Percentiles rank a stretch among this genome's conserved stretches.
Evolutionary conservation across 2,329 filamentous ascomycete species (phyloP).

Genomic region (Beauveria brongniartii): DNA sequence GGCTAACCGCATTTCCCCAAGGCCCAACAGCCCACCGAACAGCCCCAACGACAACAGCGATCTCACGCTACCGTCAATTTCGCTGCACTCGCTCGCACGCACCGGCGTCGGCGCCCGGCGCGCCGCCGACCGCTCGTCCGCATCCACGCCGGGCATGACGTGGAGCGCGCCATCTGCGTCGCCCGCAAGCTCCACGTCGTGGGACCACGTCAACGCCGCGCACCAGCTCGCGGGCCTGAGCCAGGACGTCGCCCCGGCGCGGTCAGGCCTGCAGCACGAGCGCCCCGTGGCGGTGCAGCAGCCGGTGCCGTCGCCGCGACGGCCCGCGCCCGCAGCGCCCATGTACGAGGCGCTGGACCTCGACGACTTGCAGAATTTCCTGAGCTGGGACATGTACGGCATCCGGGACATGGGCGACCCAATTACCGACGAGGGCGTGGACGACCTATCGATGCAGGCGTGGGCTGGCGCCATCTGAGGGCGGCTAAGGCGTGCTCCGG

Average conservation of each 20-base stretch:
- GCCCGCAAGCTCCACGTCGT: slow-evolving; percentile 15
- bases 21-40: slow-evolving; percentile 13
- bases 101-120: slow-evolving; percentile 13
- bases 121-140: neutral
- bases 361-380: slow-evolving; percentile 30
- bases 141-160: slow-evolving; percentile 5
- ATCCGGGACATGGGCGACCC: slow-evolving; percentile 33
- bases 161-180: slow-evolving; percentile 17
- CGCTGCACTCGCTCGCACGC: slow-evolving; percentile 17
- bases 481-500: neutral
- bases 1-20: neutral
- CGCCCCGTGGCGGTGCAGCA: slow-evolving; percentile 24
- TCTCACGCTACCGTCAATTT: slow-evolving; percentile 17
- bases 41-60: slow-evolving; percentile 16
- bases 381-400: slow-evolving; percentile 33
- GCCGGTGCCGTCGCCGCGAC: slow-evolving; percentile 17
- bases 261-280: slow-evolving; percentile 29
- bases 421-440: slow-evolving; percentile 26
- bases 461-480: slow-evolving; percentile 12
- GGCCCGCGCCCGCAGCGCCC: slow-evolving; percentile 14
- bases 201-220: slow-evolving; percentile 22
- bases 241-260: slow-evolving; percentile 17
- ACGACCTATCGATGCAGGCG: slow-evolving; percentile 17
- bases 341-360: slow-evolving; percentile 30
- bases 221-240: slow-evolving; percentile 20